Evolutionary conservation across 768 basidiomycete species (phyloP).

Genomic region (Tylopilus plumbeoviolaceoides): DNA sequence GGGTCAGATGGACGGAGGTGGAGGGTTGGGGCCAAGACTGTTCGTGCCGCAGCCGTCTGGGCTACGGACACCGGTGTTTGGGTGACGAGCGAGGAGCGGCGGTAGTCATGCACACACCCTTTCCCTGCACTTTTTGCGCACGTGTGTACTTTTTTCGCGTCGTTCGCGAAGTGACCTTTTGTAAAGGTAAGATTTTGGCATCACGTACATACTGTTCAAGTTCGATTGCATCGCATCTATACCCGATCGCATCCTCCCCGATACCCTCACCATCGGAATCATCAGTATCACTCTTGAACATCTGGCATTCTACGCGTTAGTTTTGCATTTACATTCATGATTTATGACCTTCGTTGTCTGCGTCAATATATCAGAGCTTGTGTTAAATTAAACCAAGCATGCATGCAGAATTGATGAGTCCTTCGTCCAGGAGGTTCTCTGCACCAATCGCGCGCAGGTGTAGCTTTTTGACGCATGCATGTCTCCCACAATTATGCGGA

Average conservation of each 20-base stretch:
- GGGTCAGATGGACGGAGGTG: conserved; percentile 9
- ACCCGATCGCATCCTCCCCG: neutral
- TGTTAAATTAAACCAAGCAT: too few relatives aligned
- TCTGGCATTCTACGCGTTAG: neutral
- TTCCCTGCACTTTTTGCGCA: neutral
- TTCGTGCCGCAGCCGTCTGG: conserved; percentile 27
- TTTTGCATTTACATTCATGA: neutral
- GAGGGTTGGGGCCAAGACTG: conserved; percentile 13
- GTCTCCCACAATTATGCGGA: too few relatives aligned
- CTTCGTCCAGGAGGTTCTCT: too few relatives aligned
- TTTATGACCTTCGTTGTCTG: neutral
- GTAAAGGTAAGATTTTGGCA: neutral
- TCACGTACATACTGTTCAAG: neutral
- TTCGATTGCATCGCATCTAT: neutral
- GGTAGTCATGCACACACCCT: neutral
- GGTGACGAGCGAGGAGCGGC: conserved; percentile 4
- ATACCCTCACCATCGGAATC: neutral
- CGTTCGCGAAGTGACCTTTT: neutral
- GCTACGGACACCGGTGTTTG: conserved; percentile 24
- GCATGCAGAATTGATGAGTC: too few relatives aligned
- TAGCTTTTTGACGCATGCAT: too few relatives aligned
- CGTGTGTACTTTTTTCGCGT: neutral
- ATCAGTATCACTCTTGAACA: neutral
- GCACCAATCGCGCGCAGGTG: too few relatives aligned
- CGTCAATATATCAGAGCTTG: neutral